phyloP scores from a whole-genome alignment of 306 rosid genomes.

The Boehmeria nivea region DNA sequence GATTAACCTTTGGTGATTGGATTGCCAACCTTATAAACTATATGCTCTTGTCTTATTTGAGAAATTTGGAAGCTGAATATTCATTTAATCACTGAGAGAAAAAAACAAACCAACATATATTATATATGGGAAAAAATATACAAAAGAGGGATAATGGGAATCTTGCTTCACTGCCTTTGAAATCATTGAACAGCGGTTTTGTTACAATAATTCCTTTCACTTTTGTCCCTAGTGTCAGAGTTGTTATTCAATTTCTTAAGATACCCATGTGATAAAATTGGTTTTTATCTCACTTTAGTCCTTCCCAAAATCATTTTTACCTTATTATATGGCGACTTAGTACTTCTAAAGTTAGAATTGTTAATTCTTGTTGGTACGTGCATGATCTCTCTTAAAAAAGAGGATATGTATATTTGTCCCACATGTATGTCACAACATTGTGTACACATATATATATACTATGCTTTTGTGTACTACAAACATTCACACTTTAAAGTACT shows the following conservation, averaged over 20 bases:
- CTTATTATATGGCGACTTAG: neutral
- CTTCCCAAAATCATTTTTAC: neutral
- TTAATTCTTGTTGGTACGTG: neutral
- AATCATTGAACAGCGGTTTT: constrained; percentile 10
- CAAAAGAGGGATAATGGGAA: neutral
- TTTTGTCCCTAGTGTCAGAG: constrained; percentile 12
- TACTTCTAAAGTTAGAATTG: neutral
- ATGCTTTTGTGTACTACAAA: neutral
- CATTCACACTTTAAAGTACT: too few species aligned
- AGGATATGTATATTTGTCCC: neutral
- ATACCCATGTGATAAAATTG: constrained; percentile 6
- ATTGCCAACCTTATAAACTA: constrained; percentile 14
- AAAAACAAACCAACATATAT: neutral
- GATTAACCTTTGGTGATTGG: constrained; percentile 11
- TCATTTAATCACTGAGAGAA: neutral
- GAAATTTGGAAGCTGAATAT: constrained; percentile 4
- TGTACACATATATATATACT: neutral
- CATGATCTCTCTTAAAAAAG: neutral
- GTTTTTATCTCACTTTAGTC: neutral
- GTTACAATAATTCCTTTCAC: constrained; percentile 8
- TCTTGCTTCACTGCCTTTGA: constrained; percentile 4
- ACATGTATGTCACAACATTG: neutral
- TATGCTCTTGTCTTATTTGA: constrained; percentile 36
- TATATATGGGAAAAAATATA: neutral
- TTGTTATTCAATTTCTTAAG: neutral